A percentile compares a stretch with the other conserved stretches of the same genome.
Conservation (phyloP, 495 filamentous ascomycete species). For the Daldinia caldariorum region DNA sequence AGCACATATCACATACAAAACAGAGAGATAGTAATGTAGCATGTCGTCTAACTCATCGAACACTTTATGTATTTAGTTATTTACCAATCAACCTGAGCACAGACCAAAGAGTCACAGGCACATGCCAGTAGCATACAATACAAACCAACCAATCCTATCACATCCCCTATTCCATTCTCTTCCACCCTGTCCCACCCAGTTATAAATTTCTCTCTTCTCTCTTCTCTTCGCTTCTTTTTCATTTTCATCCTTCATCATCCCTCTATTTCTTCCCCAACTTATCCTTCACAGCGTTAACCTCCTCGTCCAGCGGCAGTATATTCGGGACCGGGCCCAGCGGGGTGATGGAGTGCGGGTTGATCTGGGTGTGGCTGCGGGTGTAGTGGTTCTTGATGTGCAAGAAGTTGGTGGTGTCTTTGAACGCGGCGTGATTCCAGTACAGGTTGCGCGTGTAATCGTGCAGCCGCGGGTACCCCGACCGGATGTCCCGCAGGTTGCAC, state of each 20-base stretch:
- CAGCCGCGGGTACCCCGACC: slow-evolving; percentile 76
- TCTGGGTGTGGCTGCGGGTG: slow-evolving; percentile 62
- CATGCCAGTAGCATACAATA: too few species aligned
- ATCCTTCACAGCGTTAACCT: slow-evolving; percentile 51
- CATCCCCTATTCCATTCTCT: too few species aligned
- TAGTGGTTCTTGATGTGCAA: slow-evolving; percentile 68
- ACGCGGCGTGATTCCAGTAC: slow-evolving; percentile 73
- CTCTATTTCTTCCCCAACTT: slow-evolving; percentile 13
- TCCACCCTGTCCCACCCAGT: too few species aligned
- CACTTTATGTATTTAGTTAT: too few species aligned
- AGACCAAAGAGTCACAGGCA: too few species aligned
- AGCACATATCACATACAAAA: too few species aligned
- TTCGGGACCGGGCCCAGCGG: slow-evolving; percentile 73
- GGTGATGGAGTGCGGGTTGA: slow-evolving; percentile 65
- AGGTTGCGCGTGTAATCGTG: slow-evolving; percentile 73
- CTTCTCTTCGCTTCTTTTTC: too few species aligned
- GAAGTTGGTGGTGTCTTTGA: slow-evolving; percentile 72
- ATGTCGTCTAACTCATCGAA: too few species aligned
- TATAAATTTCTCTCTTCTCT: background rate
- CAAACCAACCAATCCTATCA: too few species aligned
- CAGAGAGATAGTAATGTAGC: too few species aligned
- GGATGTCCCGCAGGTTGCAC: slow-evolving; percentile 85
- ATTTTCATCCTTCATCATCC: background rate
- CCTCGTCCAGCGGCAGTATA: slow-evolving; percentile 59
- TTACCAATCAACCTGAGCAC: too few species aligned